Conservation (phyloP, 495 filamentous ascomycete genomes). For the Xylaria grammica region DNA sequence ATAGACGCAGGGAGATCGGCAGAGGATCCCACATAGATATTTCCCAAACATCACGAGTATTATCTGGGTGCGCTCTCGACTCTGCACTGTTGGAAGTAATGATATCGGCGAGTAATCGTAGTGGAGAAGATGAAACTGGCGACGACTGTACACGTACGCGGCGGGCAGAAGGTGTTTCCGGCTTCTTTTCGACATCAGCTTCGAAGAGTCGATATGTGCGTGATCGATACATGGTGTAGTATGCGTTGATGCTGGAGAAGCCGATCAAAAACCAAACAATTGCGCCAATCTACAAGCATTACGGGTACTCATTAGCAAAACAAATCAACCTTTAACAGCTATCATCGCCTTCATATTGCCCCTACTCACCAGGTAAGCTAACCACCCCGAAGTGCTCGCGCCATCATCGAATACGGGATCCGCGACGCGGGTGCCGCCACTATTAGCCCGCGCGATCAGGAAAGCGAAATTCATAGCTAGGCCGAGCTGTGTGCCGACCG, state of each 20-base stretch:
- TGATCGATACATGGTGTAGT: constrained; percentile 82
- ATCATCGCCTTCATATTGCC: background rate
- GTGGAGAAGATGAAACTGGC: constrained; percentile 75
- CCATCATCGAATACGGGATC: constrained; percentile 89
- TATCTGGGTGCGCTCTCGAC: constrained; percentile 82
- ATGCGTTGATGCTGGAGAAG: constrained; percentile 72
- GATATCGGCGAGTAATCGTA: constrained; percentile 75
- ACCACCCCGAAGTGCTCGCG: constrained; percentile 62
- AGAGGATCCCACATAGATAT: constrained; percentile 90
- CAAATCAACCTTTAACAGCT: background rate
- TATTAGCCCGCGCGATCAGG: constrained; percentile 81
- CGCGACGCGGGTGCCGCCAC: constrained; percentile 46
- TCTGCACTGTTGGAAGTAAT: constrained; percentile 66
- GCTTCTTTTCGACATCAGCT: constrained; percentile 71
- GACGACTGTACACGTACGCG: constrained; percentile 91
- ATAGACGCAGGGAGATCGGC: constrained; percentile 79
- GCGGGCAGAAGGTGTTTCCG: constrained; percentile 83
- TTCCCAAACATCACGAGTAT: constrained; percentile 91
- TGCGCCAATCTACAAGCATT: constrained; percentile 62
- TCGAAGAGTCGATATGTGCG: constrained; percentile 94
- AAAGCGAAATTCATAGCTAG: constrained; percentile 77
- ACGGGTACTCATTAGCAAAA: constrained; percentile 13
- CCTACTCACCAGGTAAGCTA: constrained; percentile 77
- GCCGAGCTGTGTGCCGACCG: constrained; percentile 75
- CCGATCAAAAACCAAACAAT: constrained; percentile 68